These are phyloP conservation scores for Choanephora cucurbitarum DNA, from an alignment of 371 early-diverging fungal genomes.

Conservation along the genomic window DNA sequence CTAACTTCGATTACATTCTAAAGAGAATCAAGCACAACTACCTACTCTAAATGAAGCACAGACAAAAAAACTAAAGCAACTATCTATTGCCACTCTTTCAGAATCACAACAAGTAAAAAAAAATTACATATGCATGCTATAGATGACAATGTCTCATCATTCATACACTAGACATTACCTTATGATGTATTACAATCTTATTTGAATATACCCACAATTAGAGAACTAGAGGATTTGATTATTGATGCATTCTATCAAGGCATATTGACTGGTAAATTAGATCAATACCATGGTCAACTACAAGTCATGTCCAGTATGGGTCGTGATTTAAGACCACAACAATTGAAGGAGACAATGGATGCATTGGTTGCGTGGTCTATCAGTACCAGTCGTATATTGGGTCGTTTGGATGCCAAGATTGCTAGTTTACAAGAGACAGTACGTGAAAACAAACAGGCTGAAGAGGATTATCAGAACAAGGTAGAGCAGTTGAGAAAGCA, in stretches of 20 bases:
- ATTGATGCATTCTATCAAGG: slow-evolving; percentile 86
- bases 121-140: too few relatives aligned
- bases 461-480: slow-evolving; percentile 46
- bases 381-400: slow-evolving; percentile 56
- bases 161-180: slow-evolving; percentile 50
- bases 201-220: slow-evolving; percentile 72
- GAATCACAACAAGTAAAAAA: slow-evolving; percentile 62
- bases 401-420: slow-evolving; percentile 70
- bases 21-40: slow-evolving; percentile 51
- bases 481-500: slow-evolving; percentile 53
- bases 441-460: slow-evolving; percentile 57
- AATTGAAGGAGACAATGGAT: slow-evolving; percentile 57
- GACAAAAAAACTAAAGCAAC: slow-evolving; percentile 70
- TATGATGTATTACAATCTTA: slow-evolving; percentile 67
- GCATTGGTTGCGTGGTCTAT: slow-evolving; percentile 64
- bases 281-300: slow-evolving; percentile 75
- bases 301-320: slow-evolving; percentile 84
- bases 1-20: too few relatives aligned
- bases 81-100: slow-evolving; percentile 77
- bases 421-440: slow-evolving; percentile 55
- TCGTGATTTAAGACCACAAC: slow-evolving; percentile 73
- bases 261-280: slow-evolving; percentile 76
- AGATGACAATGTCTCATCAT: too few relatives aligned
- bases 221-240: slow-evolving; percentile 83
- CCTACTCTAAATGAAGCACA: slow-evolving; percentile 68